Evolutionary conservation across 371 early-diverging fungal genomes (phyloP).

Genomic region (Apophysomyces trapeziformis): DNA sequence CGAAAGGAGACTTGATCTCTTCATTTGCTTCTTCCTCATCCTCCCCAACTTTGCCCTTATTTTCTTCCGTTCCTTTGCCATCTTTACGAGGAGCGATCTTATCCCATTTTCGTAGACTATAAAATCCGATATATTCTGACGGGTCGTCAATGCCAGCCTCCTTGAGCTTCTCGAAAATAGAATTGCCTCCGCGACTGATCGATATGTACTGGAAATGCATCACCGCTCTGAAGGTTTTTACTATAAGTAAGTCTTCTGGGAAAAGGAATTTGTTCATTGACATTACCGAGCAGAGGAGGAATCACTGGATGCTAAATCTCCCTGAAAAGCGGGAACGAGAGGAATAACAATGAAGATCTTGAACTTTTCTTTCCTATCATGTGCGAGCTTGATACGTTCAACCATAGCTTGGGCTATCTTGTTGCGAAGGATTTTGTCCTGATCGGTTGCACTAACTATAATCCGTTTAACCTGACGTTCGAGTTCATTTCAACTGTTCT

Average conservation of each 20-base stretch:
- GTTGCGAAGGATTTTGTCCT: slow-evolving; percentile 51
- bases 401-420: slow-evolving; percentile 68
- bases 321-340: slow-evolving; percentile 90
- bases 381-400: slow-evolving; percentile 80
- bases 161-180: slow-evolving; percentile 66
- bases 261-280: background rate
- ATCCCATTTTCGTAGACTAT: slow-evolving; percentile 75
- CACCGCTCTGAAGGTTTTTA: slow-evolving; percentile 43
- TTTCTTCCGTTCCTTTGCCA: slow-evolving; percentile 12
- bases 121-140: slow-evolving; percentile 79
- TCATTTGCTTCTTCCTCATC: background rate
- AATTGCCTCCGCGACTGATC: slow-evolving; percentile 80
- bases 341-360: slow-evolving; percentile 89
- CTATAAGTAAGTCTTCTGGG: background rate
- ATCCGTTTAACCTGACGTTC: background rate
- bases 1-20: slow-evolving; percentile 14
- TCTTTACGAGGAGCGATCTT: slow-evolving; percentile 35
- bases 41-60: background rate
- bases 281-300: slow-evolving; percentile 70
- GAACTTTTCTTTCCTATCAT: slow-evolving; percentile 69
- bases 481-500: slow-evolving; percentile 12
- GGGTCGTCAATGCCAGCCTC: slow-evolving; percentile 69
- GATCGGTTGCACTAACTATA: slow-evolving; percentile 45
- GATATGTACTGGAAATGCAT: slow-evolving; percentile 87
- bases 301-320: slow-evolving; percentile 74